phyloP scores from a whole-genome alignment of 352 stramenopile genomes.

The Globisporangium abappressorium region DNA sequence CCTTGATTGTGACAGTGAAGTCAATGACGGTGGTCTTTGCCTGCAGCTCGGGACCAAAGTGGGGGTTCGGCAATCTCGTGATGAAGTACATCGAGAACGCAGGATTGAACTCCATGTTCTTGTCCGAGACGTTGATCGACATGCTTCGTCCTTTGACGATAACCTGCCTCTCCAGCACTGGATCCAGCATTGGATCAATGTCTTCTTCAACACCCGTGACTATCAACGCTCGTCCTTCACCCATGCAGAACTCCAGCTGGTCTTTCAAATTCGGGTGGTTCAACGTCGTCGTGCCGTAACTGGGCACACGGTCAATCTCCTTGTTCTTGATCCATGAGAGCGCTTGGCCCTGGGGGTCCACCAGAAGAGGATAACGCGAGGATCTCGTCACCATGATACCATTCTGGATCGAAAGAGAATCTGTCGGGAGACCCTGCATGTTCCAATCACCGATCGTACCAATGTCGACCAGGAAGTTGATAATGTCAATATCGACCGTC shows the following conservation, averaged over 20 bases:
- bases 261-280: constrained; percentile 97
- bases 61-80: constrained; percentile 96
- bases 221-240: constrained; percentile 93
- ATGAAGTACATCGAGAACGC: constrained; percentile 99
- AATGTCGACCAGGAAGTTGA: constrained; percentile 97
- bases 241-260: constrained; percentile 98
- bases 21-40: constrained; percentile 99
- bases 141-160: constrained; percentile 95
- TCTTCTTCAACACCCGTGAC: constrained; percentile 97
- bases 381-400: constrained; percentile 98
- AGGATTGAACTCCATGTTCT: constrained; percentile 98
- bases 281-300: constrained; percentile 93
- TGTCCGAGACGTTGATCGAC: constrained; percentile 98
- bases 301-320: constrained; percentile 92
- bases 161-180: constrained; percentile 96
- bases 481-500: constrained; percentile 95
- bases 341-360: constrained; percentile 97
- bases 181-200: constrained; percentile 98
- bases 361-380: constrained; percentile 94
- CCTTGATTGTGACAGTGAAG: constrained; percentile 97
- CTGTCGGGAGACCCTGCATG: constrained; percentile 95
- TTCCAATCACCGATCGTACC: constrained; percentile 98
- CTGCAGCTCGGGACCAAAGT: constrained; percentile 97
- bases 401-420: constrained; percentile 97
- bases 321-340: constrained; percentile 98